Evolutionary conservation across 805 yeast genomes (phyloP), one percentile per base, ranked within the genome.

Genomic region (Ogataea glucozyma): DNA sequence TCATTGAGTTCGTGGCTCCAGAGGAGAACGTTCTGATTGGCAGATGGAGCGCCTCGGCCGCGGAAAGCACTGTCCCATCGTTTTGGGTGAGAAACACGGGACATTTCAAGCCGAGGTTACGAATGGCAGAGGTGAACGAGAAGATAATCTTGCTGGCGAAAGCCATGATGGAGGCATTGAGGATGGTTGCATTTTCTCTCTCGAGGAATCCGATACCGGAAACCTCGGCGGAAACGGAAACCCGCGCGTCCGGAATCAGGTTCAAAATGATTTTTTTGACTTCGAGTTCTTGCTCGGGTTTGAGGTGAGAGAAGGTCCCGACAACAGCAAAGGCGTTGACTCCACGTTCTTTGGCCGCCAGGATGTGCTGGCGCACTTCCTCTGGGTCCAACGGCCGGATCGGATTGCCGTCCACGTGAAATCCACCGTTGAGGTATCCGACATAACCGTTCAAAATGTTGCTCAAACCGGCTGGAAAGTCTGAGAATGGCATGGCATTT

Each of bases 21-120:
- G 77, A 72, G 4, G 74, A 67, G 50, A 72, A 73, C 1, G 78
- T 72, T 31, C 69, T 56, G 26, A 73, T 72, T n/a, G 78, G 78
- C 4, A 64, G 52, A 21, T 56, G 52, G 31, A 63, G 44, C 0
- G 74, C 75, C 23, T 70, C 75, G 6, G 53, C 43, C 6, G 68
- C 65, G 3, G 73, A 57, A 4, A 72, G 50, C 12, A 72, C 67
- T 1, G 78, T 73, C 5, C 78, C 79, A 46, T 74, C 77, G 51
- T 74, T 74, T 53, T 73, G 78, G 8, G 76, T 70, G 27, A 59
- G 38, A 6, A 71, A 56, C 2, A 73, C 60, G 3, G 73, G 70
- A 52, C 73, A 66, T 6, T 49, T 38, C 6, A 72, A 51, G 0
- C 71, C 74, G 6, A 66, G 49, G 1, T 50, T 46, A 27, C 56